Base-by-base conservation (phyloP, 108 stramenopile species). In the Asterionellopsis glacialis region DNA sequence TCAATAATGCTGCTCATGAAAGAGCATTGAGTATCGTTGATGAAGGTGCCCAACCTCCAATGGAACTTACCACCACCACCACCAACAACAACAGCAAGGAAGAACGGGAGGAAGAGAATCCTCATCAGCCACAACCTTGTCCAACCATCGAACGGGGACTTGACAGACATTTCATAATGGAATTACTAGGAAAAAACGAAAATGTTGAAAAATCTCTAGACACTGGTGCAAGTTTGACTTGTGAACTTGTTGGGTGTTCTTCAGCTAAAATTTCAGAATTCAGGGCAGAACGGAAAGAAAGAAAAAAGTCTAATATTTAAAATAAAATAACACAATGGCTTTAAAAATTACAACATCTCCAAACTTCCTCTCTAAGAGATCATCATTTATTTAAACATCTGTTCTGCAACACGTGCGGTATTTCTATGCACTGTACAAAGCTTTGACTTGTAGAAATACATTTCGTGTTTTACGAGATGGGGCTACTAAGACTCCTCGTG, bases 1-100 rank as follows among this genome's bases (percentile, higher is more conserved):
- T 82, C 18, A 42, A 56, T 19, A 56, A 84, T 53, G 45, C 79
- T 1, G 47, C 51, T 16, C 83, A 84, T 47, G 41, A n/a, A n/a
- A 44, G 57, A 22, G 83, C 79, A 16, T 63, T 84, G 57, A 39
- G 52, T 16, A 45, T 61, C 21, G 50, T 28, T 40, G 74, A 79
- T 50, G 73, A 79, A 57, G 14, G 1, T 10, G 52, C 49, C 5
- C 51, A 73, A 38, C 60, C 60, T 42, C 51, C 76, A 1, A 5
- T 33, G 33, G 33, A 33, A 33, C 61, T 73, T 41, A 11, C 14
- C 9, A n/a, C n/a, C n/a, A n/a, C n/a, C n/a, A n/a, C n/a, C n/a
- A n/a, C n/a, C n/a, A n/a, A n/a, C n/a, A n/a, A n/a, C n/a, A 22
- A 24, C 49, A 22, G 24, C 1, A 19, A 9, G 7, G 12, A 38